These are phyloP conservation scores for Periconia digitata DNA, from an alignment of 2,329 filamentous ascomycete species.

Conservation along the genomic window DNA sequence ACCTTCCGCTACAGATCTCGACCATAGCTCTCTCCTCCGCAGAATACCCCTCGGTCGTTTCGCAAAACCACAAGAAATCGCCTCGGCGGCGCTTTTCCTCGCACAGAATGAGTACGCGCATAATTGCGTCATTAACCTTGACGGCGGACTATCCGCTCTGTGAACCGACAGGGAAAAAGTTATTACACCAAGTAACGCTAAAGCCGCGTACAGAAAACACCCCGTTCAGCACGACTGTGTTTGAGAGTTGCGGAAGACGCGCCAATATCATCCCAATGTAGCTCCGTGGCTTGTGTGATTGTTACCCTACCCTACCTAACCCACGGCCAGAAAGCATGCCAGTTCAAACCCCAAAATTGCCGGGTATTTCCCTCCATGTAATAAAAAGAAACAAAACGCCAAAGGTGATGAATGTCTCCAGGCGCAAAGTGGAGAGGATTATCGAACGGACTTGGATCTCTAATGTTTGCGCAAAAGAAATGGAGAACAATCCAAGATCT, in stretches of 20 bases:
- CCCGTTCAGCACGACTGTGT: too few species aligned
- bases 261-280: too few species aligned
- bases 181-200: too few species aligned
- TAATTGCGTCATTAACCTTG: conserved; percentile 82
- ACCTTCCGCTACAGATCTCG: conserved; percentile 36
- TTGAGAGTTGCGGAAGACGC: too few species aligned
- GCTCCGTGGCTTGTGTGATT: too few species aligned
- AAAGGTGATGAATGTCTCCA: too few species aligned
- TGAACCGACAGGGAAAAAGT: too few species aligned
- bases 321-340: not conserved
- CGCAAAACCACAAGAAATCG: conserved; percentile 70
- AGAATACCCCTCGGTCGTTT: conserved; percentile 68
- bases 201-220: not conserved
- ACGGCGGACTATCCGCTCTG: conserved; percentile 75
- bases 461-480: too few species aligned
- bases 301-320: not conserved
- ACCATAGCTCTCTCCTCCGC: conserved; percentile 37
- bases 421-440: not conserved
- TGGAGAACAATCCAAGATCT: not conserved
- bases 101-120: conserved; percentile 79
- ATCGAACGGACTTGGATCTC: too few species aligned
- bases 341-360: not conserved
- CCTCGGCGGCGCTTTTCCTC: conserved; percentile 79
- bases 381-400: not conserved
- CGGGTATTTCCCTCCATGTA: not conserved